phyloP scores from a whole-genome alignment of 495 filamentous ascomycete genomes.

The Entonaema liquescens region DNA sequence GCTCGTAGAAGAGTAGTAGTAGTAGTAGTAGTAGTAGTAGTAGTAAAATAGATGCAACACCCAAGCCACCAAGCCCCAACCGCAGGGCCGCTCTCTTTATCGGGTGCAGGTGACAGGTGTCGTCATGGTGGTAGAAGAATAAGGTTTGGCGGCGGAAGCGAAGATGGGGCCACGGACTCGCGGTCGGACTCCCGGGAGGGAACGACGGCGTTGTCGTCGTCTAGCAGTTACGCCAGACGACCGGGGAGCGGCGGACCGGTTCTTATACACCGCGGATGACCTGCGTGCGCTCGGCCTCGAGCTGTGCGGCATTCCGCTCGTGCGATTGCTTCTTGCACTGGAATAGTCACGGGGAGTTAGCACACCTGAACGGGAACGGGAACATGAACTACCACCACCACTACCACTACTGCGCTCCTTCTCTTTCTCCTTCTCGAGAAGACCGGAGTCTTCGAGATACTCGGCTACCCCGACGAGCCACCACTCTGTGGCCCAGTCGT shows the following conservation, averaged over 20 bases:
- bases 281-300: slow-evolving; percentile 86
- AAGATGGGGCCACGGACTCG: neutral
- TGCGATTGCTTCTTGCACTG: slow-evolving; percentile 94
- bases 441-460: slow-evolving; percentile 46
- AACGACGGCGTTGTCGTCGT: neutral
- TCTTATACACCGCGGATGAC: slow-evolving; percentile 61
- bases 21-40: neutral
- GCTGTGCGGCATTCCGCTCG: slow-evolving; percentile 88
- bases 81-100: neutral
- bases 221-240: neutral
- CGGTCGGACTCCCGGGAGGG: slow-evolving; percentile 6
- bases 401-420: neutral
- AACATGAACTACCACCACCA: neutral
- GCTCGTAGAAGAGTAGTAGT: slow-evolving; percentile 32
- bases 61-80: neutral
- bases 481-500: slow-evolving; percentile 46
- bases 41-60: neutral
- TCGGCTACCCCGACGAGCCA: slow-evolving; percentile 60
- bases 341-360: slow-evolving; percentile 24
- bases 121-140: slow-evolving; percentile 10
- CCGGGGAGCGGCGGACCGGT: slow-evolving; percentile 3
- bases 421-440: slow-evolving; percentile 27
- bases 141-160: slow-evolving; percentile 14
- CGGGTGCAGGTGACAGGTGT: slow-evolving; percentile 2
- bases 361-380: slow-evolving; percentile 38